These are phyloP conservation scores for Leonotis leonurus DNA, from an alignment of 257 asterid species.

Conservation along the genomic window DNA sequence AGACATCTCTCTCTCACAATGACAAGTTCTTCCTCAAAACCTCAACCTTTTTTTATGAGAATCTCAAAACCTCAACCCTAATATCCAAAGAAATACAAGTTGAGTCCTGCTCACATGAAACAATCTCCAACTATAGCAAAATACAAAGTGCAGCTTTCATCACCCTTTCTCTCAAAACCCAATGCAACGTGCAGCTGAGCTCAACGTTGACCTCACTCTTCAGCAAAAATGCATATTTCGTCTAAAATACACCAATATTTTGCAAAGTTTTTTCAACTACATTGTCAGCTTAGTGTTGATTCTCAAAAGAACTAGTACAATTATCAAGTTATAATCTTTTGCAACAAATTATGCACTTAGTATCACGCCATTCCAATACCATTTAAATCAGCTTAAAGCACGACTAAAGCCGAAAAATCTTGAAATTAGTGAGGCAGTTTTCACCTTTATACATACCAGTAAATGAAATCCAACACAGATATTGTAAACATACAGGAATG, in stretches of 20 bases:
- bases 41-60: too few species aligned
- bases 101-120: too few species aligned
- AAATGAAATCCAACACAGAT: conserved; percentile 5
- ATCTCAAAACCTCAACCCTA: too few species aligned
- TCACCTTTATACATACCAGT: conserved; percentile 5
- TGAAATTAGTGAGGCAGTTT: too few species aligned
- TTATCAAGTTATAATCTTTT: not conserved
- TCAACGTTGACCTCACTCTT: not conserved
- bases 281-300: not conserved
- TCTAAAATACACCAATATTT: not conserved
- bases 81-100: too few species aligned
- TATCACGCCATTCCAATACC: too few species aligned
- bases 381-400: too few species aligned
- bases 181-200: not conserved
- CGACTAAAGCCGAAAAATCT: too few species aligned
- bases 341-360: not conserved
- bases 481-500: conserved; percentile 14
- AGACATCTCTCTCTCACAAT: too few species aligned
- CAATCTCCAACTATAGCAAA: too few species aligned
- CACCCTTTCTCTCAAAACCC: not conserved
- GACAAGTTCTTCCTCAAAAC: too few species aligned
- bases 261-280: not conserved
- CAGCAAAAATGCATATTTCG: not conserved
- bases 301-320: not conserved
- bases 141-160: not conserved